A percentile compares a stretch with the other conserved stretches of the same genome.
These are phyloP conservation scores for Dalechampia spathulata DNA, from an alignment of 441 rosid genomes.

Conservation along the genomic window DNA sequence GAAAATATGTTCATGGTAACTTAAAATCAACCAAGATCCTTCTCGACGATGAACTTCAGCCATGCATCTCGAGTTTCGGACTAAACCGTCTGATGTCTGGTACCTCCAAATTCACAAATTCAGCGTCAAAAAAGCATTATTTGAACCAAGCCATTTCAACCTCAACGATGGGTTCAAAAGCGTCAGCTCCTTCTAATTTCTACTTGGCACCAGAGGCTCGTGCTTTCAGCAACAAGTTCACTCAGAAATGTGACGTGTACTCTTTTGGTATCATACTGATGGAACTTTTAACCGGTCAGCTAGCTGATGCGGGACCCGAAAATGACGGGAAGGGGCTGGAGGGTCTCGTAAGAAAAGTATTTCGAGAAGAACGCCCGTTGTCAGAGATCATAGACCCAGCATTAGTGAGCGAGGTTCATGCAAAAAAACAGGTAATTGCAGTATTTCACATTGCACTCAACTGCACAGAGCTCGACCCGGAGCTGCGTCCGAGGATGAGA, in stretches of 20 bases:
- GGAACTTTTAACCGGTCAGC: constrained; percentile 69
- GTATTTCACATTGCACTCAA: constrained; percentile 68
- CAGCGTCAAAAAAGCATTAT: constrained; percentile 36
- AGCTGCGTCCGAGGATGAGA: constrained; percentile 83
- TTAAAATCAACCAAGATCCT: constrained; percentile 74
- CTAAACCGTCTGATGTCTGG: constrained; percentile 44
- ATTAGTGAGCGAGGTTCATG: constrained; percentile 46
- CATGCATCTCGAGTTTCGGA: constrained; percentile 72
- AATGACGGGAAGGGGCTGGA: constrained; percentile 59
- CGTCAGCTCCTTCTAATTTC: constrained; percentile 34
- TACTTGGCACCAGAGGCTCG: constrained; percentile 81
- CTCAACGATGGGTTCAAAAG: constrained; percentile 35
- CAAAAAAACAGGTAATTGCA: constrained; percentile 54
- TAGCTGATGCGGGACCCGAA: constrained; percentile 46
- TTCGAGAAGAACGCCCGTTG: constrained; percentile 52
- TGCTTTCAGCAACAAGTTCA: constrained; percentile 44
- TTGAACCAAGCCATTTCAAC: constrained; percentile 32
- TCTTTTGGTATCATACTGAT: constrained; percentile 65
- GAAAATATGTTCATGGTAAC: constrained; percentile 69
- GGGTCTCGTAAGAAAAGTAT: constrained; percentile 49
- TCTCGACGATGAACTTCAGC: constrained; percentile 68
- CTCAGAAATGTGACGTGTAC: constrained; percentile 77
- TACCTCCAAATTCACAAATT: constrained; percentile 29
- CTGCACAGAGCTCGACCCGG: constrained; percentile 78
- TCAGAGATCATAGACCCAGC: constrained; percentile 64